Conservation (phyloP, 108 stramenopile species). For the Mediolabrus comicus region DNA sequence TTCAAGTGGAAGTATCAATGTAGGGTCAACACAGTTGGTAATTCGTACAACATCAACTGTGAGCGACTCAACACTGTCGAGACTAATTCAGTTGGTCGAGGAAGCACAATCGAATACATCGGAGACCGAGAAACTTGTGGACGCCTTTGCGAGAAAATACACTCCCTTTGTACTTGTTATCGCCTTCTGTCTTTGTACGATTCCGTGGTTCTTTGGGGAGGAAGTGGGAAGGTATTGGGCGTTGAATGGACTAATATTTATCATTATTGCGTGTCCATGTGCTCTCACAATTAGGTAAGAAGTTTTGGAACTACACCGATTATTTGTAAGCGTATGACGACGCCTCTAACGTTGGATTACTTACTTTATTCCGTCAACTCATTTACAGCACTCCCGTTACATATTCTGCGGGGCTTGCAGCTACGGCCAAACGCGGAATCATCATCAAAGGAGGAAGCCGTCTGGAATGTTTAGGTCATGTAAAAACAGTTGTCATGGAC, state of each 20-base stretch:
- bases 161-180: constrained; percentile 79
- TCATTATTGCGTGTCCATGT: constrained; percentile 94
- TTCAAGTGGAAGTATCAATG: constrained; percentile 83
- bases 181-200: constrained; percentile 71
- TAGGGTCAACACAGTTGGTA: constrained; percentile 66
- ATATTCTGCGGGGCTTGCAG: constrained; percentile 87
- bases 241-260: constrained; percentile 78
- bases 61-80: constrained; percentile 78
- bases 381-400: constrained; percentile 77
- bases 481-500: constrained; percentile 75
- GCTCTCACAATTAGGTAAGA: constrained; percentile 79
- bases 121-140: constrained; percentile 87
- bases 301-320: not conserved
- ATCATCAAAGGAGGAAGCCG: constrained; percentile 83
- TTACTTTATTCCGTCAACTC: not conserved
- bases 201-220: constrained; percentile 77
- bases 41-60: constrained; percentile 72
- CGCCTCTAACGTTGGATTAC: not conserved
- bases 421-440: constrained; percentile 83
- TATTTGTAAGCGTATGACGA: not conserved
- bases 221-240: constrained; percentile 73
- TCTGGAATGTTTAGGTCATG: constrained; percentile 82
- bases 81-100: constrained; percentile 75
- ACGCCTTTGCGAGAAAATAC: constrained; percentile 82
- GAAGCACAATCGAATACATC: constrained; percentile 84